Evolutionary conservation across 1,284 basidiomycete species (phyloP).

Genomic region (Marasmius sp.): DNA sequence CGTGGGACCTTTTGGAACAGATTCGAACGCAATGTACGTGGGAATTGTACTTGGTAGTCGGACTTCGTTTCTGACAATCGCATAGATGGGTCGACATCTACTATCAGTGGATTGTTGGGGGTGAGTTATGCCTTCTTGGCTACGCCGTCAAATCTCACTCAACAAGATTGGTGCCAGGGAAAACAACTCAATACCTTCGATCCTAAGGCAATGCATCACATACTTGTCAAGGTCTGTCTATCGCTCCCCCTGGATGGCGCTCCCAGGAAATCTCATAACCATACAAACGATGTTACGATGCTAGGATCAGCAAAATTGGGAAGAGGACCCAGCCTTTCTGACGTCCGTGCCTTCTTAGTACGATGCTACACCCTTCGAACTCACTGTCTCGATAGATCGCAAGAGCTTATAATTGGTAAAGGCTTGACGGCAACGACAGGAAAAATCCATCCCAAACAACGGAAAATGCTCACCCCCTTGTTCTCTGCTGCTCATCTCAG

Average conservation of each 20-base stretch:
- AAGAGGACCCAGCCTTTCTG: constrained; percentile 1
- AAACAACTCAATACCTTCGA: constrained; percentile 29
- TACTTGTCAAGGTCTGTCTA: constrained; percentile 27
- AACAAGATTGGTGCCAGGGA: constrained; percentile 14
- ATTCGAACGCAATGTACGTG: no score
- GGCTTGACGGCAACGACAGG: constrained; percentile 4
- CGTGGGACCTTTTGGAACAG: no score
- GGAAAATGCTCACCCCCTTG: constrained; percentile 12
- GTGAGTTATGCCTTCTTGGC: neutral
- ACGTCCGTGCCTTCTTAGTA: neutral
- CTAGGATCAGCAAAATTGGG: constrained; percentile 5
- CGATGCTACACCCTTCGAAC: neutral
- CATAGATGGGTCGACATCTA: neutral
- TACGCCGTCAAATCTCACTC: neutral
- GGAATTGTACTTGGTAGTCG: no score
- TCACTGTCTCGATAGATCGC: neutral
- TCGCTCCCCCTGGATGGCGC: neutral
- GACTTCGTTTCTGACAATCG: no score
- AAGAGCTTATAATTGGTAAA: constrained; percentile 2
- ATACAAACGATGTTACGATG: no score
- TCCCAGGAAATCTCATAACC: neutral
- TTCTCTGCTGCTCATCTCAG: constrained; percentile 14
- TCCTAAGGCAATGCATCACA: constrained; percentile 32
- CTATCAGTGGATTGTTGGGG: neutral
- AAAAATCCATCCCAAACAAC: constrained; percentile 10